A percentile compares a stretch with the other conserved stretches of the same genome.
phyloP scores from a whole-genome alignment of 2,329 filamentous ascomycete species.

The Cytospora paraplurivora region DNA sequence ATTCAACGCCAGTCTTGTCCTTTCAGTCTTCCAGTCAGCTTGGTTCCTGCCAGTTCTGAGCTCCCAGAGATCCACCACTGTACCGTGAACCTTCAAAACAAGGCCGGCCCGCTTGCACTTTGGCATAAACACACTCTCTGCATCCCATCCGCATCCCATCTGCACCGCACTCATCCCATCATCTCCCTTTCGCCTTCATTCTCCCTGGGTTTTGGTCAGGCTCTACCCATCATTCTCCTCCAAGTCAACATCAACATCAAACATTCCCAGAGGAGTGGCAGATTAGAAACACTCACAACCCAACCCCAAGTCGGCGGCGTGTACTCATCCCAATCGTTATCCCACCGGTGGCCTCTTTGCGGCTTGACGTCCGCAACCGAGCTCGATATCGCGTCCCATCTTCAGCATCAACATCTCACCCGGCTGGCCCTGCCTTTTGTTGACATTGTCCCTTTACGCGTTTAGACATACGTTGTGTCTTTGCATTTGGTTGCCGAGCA shows the following conservation, averaged over 20 bases:
- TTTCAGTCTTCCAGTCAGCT: slow-evolving; percentile 6
- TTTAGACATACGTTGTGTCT: slow-evolving; percentile 24
- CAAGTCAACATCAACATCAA: slow-evolving; percentile 17
- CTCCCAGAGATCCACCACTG: slow-evolving; percentile 17
- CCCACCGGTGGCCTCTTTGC: not conserved
- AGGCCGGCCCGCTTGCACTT: slow-evolving; percentile 23
- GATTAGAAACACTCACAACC: slow-evolving; percentile 10
- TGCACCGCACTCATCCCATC: slow-evolving; percentile 10
- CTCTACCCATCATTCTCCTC: slow-evolving; percentile 11
- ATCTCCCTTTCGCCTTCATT: slow-evolving; percentile 11
- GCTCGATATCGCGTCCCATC: slow-evolving; percentile 5
- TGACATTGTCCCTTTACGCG: slow-evolving; percentile 22
- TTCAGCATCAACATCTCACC: not conserved
- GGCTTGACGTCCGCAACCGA: not conserved
- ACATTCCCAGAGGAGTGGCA: slow-evolving; percentile 13
- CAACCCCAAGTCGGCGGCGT: slow-evolving; percentile 4
- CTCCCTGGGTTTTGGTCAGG: slow-evolving; percentile 21
- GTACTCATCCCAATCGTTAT: slow-evolving; percentile 6
- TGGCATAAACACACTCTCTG: slow-evolving; percentile 18
- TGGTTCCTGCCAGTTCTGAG: slow-evolving; percentile 1
- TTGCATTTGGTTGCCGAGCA: slow-evolving; percentile 21
- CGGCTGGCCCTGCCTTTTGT: slow-evolving; percentile 16
- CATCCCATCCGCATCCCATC: slow-evolving; percentile 14
- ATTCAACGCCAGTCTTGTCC: slow-evolving; percentile 9
- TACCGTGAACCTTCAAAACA: slow-evolving; percentile 22